phyloP scores from a whole-genome alignment of 176 grass and related monocot genomes.

The Cocos nucifera region DNA sequence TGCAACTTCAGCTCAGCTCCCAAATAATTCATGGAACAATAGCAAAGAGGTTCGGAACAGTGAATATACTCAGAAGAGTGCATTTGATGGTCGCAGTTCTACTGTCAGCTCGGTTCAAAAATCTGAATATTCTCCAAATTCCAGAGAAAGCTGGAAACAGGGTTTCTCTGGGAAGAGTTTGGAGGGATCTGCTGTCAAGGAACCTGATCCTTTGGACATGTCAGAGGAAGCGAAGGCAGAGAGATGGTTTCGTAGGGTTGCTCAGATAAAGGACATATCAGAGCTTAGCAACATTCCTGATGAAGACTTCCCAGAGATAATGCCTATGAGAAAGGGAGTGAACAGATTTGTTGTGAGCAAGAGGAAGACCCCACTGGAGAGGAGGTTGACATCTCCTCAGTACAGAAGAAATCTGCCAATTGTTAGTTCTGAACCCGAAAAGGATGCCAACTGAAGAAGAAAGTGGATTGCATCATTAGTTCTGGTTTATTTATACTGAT shows the following conservation, averaged over 20 bases:
- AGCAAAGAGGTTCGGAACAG: constrained; percentile 13
- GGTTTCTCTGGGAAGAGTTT: constrained; percentile 51
- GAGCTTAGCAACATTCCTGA: constrained; percentile 88
- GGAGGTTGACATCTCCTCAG: constrained; percentile 65
- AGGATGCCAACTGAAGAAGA: constrained; percentile 29
- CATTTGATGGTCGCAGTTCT: not conserved
- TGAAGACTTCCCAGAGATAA: constrained; percentile 92
- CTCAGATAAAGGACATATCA: constrained; percentile 88
- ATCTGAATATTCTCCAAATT: constrained; percentile 7
- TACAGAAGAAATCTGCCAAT: constrained; percentile 75
- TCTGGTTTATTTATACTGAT: too few species aligned
- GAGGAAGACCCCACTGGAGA: constrained; percentile 81
- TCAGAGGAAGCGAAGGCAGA: constrained; percentile 94
- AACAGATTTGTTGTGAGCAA: constrained; percentile 98
- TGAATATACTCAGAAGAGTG: constrained; percentile 16
- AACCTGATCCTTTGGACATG: constrained; percentile 90
- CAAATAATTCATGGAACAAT: constrained; percentile 23
- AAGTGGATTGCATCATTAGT: too few species aligned
- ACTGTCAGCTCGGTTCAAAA: constrained; percentile 20
- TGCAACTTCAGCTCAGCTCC: constrained; percentile 20
- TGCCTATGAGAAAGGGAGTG: constrained; percentile 96
- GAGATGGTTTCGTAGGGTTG: constrained; percentile 92
- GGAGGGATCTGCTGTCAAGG: constrained; percentile 78
- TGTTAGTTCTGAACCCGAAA: constrained; percentile 56
- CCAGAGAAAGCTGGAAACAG: constrained; percentile 24